Conservation (phyloP, 106 monocot genomes). For the Dendrobium chrysotoxum region DNA sequence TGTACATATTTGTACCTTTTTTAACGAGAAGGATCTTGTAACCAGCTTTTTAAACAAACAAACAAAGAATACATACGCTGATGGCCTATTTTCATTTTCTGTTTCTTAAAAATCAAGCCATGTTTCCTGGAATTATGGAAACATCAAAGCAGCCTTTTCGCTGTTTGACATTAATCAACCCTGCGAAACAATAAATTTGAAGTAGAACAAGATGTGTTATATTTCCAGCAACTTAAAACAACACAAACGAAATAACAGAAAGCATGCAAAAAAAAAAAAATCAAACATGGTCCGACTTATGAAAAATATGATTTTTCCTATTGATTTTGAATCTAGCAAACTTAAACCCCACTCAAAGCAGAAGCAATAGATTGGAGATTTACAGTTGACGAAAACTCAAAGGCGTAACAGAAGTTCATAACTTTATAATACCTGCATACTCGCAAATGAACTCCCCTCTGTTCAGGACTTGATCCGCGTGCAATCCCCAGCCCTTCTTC, state of each 20-base stretch:
- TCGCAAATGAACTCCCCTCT: slow-evolving; percentile 55
- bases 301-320: not conserved
- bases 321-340: not conserved
- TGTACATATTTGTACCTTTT: no score
- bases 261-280: no score
- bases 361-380: not conserved
- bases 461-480: slow-evolving; percentile 31
- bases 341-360: not conserved
- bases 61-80: no score
- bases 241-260: no score
- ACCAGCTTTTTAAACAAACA: no score
- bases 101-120: no score
- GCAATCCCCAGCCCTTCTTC: slow-evolving; percentile 64
- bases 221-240: not conserved
- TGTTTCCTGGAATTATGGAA: no score
- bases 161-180: no score
- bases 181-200: not conserved
- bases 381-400: not conserved
- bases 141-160: no score
- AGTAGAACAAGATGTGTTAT: not conserved
- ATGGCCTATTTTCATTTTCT: no score
- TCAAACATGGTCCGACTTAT: no score
- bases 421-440: slow-evolving; percentile 41
- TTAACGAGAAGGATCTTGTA: no score
- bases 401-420: not conserved